These are phyloP conservation scores for Fusarium sterilihyphosum DNA, from an alignment of 2,329 filamentous ascomycete genomes.

Conservation along the genomic window DNA sequence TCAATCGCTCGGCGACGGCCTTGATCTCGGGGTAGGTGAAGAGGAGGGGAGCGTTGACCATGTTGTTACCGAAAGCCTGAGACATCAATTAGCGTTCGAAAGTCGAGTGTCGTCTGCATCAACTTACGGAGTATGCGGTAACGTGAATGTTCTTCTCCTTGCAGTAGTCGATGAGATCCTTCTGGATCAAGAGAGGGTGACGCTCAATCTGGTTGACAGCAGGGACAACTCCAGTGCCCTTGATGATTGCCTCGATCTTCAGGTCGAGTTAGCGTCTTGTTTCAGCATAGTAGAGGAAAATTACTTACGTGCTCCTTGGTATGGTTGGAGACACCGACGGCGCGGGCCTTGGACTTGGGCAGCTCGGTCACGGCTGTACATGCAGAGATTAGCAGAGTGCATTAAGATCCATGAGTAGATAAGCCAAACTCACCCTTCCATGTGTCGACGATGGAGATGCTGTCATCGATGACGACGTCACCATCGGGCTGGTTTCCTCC, in stretches of 20 bases:
- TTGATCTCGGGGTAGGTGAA: neutral
- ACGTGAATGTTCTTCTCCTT: neutral
- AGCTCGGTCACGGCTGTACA: neutral
- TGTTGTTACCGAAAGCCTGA: neutral
- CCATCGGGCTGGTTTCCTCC: neutral
- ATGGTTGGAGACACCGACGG: neutral
- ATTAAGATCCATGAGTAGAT: neutral
- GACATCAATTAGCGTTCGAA: rapidly evolving
- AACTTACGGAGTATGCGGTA: neutral
- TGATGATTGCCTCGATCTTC: neutral
- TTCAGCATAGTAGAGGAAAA: rapidly evolving
- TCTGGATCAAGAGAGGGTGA: neutral
- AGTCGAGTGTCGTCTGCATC: rapidly evolving
- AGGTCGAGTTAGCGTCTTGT: rapidly evolving
- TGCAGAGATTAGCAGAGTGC: neutral
- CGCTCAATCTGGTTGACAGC: neutral
- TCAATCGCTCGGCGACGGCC: neutral
- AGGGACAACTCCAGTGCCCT: neutral
- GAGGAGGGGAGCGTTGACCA: neutral
- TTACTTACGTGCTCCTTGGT: neutral
- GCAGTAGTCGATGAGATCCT: neutral
- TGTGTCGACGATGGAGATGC: neutral
- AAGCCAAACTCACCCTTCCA: neutral
- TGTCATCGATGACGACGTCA: neutral
- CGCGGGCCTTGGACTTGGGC: neutral